These are phyloP conservation scores for Lachnellula arida DNA, from an alignment of 2,329 filamentous ascomycete genomes.

Conservation along the genomic window DNA sequence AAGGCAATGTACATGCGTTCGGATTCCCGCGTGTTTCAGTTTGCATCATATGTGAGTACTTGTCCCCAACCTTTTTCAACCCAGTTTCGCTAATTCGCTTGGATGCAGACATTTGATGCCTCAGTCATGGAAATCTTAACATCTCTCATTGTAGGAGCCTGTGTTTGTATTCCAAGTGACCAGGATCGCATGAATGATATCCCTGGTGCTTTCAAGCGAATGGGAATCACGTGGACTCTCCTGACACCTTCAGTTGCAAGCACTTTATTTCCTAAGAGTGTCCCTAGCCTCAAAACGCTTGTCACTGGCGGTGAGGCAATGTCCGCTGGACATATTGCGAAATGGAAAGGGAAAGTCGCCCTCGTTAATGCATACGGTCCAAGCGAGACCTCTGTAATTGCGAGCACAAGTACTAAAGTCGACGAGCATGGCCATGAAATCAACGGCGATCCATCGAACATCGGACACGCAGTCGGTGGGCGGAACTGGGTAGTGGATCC, in stretches of 20 bases:
- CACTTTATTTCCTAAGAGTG: constrained; percentile 14
- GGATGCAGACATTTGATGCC: constrained; percentile 8
- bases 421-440: constrained; percentile 1
- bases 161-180: constrained; percentile 37
- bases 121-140: constrained; percentile 6
- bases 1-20: neutral
- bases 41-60: neutral
- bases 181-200: constrained; percentile 35
- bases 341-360: constrained; percentile 34
- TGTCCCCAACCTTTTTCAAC: neutral
- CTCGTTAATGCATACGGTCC: constrained; percentile 40
- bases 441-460: constrained; percentile 11
- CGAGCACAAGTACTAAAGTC: constrained; percentile 4
- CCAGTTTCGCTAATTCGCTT: neutral
- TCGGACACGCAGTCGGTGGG: constrained; percentile 15
- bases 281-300: constrained; percentile 19
- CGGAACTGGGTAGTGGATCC: constrained; percentile 35
- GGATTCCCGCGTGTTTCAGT: constrained; percentile 1
- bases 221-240: constrained; percentile 18
- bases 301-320: constrained; percentile 29
- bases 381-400: constrained; percentile 13
- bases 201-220: constrained; percentile 22
- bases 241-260: constrained; percentile 26
- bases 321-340: constrained; percentile 34
- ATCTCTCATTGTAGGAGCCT: constrained; percentile 30